Evolutionary conservation across 345 rosid genomes (phyloP).

Genomic region (Arabidopsis suecica): DNA sequence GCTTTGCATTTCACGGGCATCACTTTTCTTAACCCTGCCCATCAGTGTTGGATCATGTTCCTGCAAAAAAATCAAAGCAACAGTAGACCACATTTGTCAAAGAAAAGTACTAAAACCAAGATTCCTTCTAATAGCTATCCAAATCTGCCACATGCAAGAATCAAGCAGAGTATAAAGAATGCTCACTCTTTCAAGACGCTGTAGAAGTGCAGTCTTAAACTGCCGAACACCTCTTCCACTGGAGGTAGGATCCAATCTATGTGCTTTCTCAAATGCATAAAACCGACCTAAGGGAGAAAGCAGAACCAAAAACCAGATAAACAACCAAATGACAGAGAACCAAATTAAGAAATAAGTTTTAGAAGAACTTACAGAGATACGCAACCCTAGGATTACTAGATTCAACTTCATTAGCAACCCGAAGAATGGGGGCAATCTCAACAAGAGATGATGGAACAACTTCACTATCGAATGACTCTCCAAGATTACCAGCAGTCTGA

Average conservation of each 20-base stretch:
- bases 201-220: conserved; percentile 97
- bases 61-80: conserved; percentile 45
- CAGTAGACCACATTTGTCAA: neutral
- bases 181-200: conserved; percentile 93
- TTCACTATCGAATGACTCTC: conserved; percentile 96
- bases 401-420: conserved; percentile 99
- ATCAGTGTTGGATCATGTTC: conserved; percentile 81
- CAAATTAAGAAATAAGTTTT: neutral
- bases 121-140: neutral
- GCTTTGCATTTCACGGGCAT: conserved; percentile 93
- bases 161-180: conserved; percentile 3
- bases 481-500: conserved; percentile 92
- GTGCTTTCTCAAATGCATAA: conserved; percentile 98
- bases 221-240: conserved; percentile 99
- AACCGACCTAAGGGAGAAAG: conserved; percentile 70
- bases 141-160: conserved; percentile 22
- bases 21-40: conserved; percentile 83
- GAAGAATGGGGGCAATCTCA: conserved; percentile 98
- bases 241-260: conserved; percentile 93
- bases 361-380: conserved; percentile 77
- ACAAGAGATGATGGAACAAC: conserved; percentile 94
- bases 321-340: conserved; percentile 10
- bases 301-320: conserved; percentile 14
- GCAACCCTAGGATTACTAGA: conserved; percentile 89
- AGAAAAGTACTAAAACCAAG: conserved; percentile 1